Evolutionary conservation across 1,139 yeast genomes (phyloP), one percentile per base, ranked within the genome.

Genomic region (Casaregolazyma suthepensis): DNA sequence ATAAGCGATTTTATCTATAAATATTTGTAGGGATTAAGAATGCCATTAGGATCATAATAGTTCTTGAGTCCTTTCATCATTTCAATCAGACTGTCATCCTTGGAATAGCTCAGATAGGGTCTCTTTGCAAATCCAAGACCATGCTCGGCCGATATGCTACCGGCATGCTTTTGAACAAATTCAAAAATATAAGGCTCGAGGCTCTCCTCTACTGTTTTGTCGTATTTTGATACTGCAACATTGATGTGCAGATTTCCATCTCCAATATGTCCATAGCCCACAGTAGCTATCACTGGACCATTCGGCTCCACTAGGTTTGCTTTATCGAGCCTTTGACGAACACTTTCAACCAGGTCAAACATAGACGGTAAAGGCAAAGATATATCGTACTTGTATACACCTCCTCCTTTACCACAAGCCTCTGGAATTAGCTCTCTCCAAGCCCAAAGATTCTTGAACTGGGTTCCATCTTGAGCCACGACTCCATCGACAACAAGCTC

Each of bases 381-480:
- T 45, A 93, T 96, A 64, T 93, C 99, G 66, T 93, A 93, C 72
- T 93, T 93, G 76, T 93, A 93, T 50, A 91, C 98, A 61, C 98
- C 99, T 52, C 98, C 98, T 40, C 78, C 82, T 56, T 81, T 77
- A 48, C 90, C 85, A 18, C 88, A 79, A 10, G 96, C 91, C 73
- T 93, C 99, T 37, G 97, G 90, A 61, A 91, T 81, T 59, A 85
- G 78, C 71, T 93, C 99, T 74, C 99, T 83, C 97, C 98, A 91
- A 37, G 83, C 74, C 99, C 99, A 93, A 63, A 93, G 78, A 56
- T 82, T 83, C 58, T 77, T 77, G 58, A 87, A 74, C 70, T 93
- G 98, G 2, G 94, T 77, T 70, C 88, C 96, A 70, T 90, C 98
- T 71, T 90, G 96, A 3, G 99, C 96, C 59, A 93, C 87, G 49